Conservation (phyloP, 441 rosid genomes). For the Raphanus hybrid region DNA sequence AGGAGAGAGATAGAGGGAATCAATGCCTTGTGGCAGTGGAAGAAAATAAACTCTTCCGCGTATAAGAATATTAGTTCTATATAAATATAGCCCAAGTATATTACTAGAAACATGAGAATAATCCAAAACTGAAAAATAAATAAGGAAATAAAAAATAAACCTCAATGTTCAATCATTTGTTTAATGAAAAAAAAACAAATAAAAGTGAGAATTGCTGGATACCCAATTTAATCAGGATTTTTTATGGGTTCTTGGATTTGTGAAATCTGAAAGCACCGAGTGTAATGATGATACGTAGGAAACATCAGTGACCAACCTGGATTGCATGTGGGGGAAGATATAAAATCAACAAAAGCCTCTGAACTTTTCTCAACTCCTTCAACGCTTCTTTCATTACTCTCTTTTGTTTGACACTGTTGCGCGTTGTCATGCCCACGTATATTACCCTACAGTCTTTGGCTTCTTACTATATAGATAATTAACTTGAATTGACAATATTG, state of each 20-base stretch:
- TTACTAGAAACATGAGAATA: conserved; percentile 31
- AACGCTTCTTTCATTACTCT: conserved; percentile 42
- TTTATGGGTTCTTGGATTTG: conserved; percentile 26
- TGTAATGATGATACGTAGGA: conserved; percentile 39
- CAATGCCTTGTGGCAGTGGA: conserved; percentile 38
- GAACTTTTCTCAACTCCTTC: conserved; percentile 36
- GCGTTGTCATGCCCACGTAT: neutral
- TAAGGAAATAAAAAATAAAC: conserved; percentile 12
- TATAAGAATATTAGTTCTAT: conserved; percentile 29
- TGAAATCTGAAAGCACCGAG: conserved; percentile 36
- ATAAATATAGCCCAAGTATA: conserved; percentile 12
- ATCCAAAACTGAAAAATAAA: conserved; percentile 28
- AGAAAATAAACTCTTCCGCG: conserved; percentile 18
- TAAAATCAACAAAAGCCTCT: conserved; percentile 26
- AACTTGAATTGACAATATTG: neutral
- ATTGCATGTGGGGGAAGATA: conserved; percentile 35
- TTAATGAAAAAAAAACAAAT: neutral
- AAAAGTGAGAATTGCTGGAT: conserved; percentile 23
- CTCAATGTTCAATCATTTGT: conserved; percentile 27
- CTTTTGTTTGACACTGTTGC: conserved; percentile 21
- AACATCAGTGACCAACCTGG: conserved; percentile 40
- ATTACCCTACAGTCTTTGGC: neutral
- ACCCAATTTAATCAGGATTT: conserved; percentile 6
- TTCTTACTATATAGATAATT: neutral
- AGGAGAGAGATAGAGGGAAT: conserved; percentile 31